Evolutionary conservation across 805 yeast genomes (phyloP).

Genomic region (Wickerhamiella musiphila): DNA sequence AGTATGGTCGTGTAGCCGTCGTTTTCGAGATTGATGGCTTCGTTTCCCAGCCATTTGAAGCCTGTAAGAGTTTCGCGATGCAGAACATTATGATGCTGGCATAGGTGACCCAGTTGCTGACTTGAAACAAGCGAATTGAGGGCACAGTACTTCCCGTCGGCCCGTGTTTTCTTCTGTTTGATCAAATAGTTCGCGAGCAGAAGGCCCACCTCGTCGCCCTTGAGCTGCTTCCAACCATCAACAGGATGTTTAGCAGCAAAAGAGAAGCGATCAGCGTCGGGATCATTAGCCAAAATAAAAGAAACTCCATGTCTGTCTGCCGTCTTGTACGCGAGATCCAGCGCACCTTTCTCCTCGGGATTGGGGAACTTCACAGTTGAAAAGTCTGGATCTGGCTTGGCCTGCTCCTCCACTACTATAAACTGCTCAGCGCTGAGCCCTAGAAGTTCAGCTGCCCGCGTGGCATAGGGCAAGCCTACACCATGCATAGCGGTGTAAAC

Average conservation of each 20-base stretch:
- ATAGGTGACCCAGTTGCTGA: constrained; percentile 57
- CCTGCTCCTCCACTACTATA: constrained; percentile 43
- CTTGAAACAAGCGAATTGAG: constrained; percentile 88
- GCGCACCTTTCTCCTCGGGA: constrained; percentile 90
- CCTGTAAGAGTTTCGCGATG: constrained; percentile 82
- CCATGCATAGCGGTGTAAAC: constrained; percentile 96
- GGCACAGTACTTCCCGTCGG: constrained; percentile 28
- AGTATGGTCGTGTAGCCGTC: constrained; percentile 62
- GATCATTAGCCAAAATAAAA: constrained; percentile 78
- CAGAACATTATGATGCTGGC: constrained; percentile 39
- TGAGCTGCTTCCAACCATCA: constrained; percentile 54
- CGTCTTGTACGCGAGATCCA: constrained; percentile 44
- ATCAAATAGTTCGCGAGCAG: constrained; percentile 56
- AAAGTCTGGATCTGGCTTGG: constrained; percentile 65
- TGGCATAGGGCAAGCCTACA: constrained; percentile 56
- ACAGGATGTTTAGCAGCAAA: constrained; percentile 40
- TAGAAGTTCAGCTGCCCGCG: constrained; percentile 24
- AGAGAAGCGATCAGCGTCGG: constrained; percentile 91
- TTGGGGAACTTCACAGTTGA: constrained; percentile 82
- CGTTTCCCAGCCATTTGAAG: constrained; percentile 93
- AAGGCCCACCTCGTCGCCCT: constrained; percentile 84
- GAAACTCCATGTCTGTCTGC: constrained; percentile 37
- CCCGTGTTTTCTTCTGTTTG: constrained; percentile 16
- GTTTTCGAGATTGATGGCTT: constrained; percentile 51
- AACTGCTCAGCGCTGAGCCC: constrained; percentile 22